phyloP scores from a whole-genome alignment of 192 early-diverging fungal genomes.

The Chytriomyces sp. region DNA sequence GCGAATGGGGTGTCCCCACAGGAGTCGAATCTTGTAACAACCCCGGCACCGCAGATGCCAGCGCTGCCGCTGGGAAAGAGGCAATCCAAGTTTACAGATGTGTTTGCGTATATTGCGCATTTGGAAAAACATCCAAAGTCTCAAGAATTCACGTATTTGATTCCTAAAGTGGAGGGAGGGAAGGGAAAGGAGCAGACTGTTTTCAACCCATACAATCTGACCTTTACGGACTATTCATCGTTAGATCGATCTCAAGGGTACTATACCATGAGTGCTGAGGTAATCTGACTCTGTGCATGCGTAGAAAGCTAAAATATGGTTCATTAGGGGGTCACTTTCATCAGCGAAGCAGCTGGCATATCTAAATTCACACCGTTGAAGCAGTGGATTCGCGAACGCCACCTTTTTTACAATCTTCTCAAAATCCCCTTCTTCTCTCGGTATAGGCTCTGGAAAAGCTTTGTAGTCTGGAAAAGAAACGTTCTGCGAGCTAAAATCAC shows the following conservation, averaged over 20 bases:
- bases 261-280: slow-evolving; percentile 46
- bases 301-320: not conserved
- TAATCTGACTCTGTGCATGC: slow-evolving; percentile 15
- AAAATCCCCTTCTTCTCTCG: slow-evolving; percentile 50
- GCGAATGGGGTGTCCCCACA: not conserved
- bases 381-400: slow-evolving; percentile 50
- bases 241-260: slow-evolving; percentile 37
- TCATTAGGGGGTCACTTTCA: slow-evolving; percentile 45
- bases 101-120: slow-evolving; percentile 35
- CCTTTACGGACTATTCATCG: slow-evolving; percentile 38
- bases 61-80: not conserved
- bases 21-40: not conserved
- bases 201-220: slow-evolving; percentile 50
- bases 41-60: not conserved
- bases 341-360: slow-evolving; percentile 33
- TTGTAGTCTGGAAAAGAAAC: slow-evolving; percentile 44
- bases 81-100: not conserved
- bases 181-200: slow-evolving; percentile 34
- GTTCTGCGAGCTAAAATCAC: slow-evolving; percentile 45
- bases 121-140: slow-evolving; percentile 39
- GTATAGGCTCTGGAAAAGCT: slow-evolving; percentile 51
- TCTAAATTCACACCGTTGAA: slow-evolving; percentile 44
- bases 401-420: slow-evolving; percentile 42
- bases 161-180: slow-evolving; percentile 23
- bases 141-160: slow-evolving; percentile 45